Evolutionary conservation across 108 stramenopile genomes (phyloP).

Genomic region (Pseudonitzschia multistriata): DNA sequence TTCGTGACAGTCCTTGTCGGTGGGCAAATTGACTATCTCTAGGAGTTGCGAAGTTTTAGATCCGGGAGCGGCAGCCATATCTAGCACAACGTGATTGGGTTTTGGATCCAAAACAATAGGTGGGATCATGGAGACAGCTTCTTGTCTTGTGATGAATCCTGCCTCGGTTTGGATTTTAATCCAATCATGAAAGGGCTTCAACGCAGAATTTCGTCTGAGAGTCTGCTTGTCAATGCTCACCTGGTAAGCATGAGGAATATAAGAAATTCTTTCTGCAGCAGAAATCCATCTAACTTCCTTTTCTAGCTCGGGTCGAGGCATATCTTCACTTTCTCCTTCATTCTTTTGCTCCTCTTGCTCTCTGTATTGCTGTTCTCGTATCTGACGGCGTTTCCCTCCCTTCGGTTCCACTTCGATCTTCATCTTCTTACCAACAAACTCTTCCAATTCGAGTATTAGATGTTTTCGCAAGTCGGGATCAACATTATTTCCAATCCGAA

Average conservation of each 20-base stretch:
- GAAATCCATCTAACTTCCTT: conserved; percentile 46
- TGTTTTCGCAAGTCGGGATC: conserved; percentile 49
- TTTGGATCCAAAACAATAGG: conserved; percentile 89
- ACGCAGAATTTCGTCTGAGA: conserved; percentile 60
- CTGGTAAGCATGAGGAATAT: conserved; percentile 71
- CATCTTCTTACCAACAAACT: conserved; percentile 71
- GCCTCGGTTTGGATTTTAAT: conserved; percentile 78
- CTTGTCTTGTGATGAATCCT: conserved; percentile 93
- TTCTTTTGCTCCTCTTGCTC: conserved; percentile 10
- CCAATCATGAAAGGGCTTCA: conserved; percentile 67
- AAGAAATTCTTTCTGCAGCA: conserved; percentile 69
- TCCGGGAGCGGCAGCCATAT: conserved; percentile 99
- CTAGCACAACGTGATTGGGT: conserved; percentile 82
- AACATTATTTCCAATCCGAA: conserved; percentile 74
- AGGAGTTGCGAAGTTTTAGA: conserved; percentile 96
- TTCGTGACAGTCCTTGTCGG: conserved; percentile 20
- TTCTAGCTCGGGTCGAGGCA: conserved; percentile 3
- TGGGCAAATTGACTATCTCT: conserved; percentile 68
- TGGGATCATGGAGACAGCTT: conserved; percentile 98
- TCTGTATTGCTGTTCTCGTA: conserved; percentile 8
- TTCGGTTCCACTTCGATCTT: conserved; percentile 62
- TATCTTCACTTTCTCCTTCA: conserved; percentile 25
- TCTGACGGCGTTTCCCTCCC: conserved; percentile 44
- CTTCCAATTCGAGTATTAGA: conserved; percentile 58
- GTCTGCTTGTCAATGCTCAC: conserved; percentile 70